Evolutionary conservation across 2,329 filamentous ascomycete species (phyloP), one percentile per base, ranked within the genome.

Genomic region (Phyllosticta ampelicida): DNA sequence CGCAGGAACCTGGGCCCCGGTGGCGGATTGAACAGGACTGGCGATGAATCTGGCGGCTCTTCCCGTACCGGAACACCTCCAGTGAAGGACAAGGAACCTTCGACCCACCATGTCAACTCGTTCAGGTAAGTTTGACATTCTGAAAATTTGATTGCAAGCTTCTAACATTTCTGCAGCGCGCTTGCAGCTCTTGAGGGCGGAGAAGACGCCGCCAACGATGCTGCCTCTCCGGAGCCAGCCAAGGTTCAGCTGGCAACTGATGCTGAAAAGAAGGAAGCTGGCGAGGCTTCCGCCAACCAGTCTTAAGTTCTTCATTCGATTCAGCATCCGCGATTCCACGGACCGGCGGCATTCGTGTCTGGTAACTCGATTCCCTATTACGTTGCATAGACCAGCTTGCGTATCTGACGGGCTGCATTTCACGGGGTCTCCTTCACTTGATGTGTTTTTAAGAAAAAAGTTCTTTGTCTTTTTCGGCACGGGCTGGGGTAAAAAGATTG

Each of bases 31-130:
- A 82, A 82, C 65, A 84, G 88, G 66, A 82, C 85, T 61, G 85
- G 85, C 61, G 90, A 95, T 67, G 90, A 95, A 66, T 96, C 91
- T 61, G 88, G 84, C 66, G 83, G 86, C 64, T 95, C 90, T 58
- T 96, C 91, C 61, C 86, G 94, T 65, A 95, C 90, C 58, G 89
- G 88, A 66, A 97, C 92, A 53, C 91, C 91, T 58, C 88, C 90
- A 51, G 78, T 79, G 21, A 83, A 84, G 66, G 78, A 81, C 66
- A 79, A 80, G 67, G 83, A 86, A 72, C 51, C 51, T 5, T 78
- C 83, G 64, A 86, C 83, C 60, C 87, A 87, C 29, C 70, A 74
- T 68, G 84, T 86, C 65, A 99, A 99, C 78, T 86, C 91, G 65
- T 99, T 96, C 78, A 92, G 90, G 91, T 96, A 84, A 80, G 86